Evolutionary conservation across 1,284 basidiomycete species (phyloP).

Genomic region (Moesziomyces antarcticus): DNA sequence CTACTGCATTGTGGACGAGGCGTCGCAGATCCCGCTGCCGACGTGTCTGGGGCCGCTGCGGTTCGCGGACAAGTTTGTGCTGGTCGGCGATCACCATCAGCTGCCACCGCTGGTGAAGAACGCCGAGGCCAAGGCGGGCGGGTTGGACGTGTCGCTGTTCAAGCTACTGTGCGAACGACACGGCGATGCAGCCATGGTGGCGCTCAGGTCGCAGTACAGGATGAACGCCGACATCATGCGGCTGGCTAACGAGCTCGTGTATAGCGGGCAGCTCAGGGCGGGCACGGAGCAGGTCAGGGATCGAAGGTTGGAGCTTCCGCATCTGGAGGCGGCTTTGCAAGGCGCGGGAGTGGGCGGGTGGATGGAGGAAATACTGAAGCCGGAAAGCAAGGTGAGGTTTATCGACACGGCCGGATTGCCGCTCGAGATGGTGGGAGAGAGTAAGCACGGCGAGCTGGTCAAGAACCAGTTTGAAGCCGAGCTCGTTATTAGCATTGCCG

Average conservation of each 20-base stretch:
- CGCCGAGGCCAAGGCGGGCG: conserved; percentile 78
- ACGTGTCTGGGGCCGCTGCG: conserved; percentile 93
- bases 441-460: conserved; percentile 26
- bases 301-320: conserved; percentile 74
- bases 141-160: conserved; percentile 90
- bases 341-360: conserved; percentile 62
- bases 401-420: conserved; percentile 82
- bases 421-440: conserved; percentile 79
- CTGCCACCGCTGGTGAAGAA: conserved; percentile 87
- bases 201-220: conserved; percentile 88
- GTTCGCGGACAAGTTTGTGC: conserved; percentile 87
- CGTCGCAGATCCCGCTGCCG: conserved; percentile 95
- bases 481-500: conserved; percentile 74
- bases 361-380: conserved; percentile 76
- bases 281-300: conserved; percentile 79
- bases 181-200: conserved; percentile 78
- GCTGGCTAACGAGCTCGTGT: conserved; percentile 89
- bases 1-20: conserved; percentile 98
- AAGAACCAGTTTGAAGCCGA: conserved; percentile 83
- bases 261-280: conserved; percentile 80
- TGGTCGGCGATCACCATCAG: conserved; percentile 97
- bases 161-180: conserved; percentile 85
- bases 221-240: conserved; percentile 98
- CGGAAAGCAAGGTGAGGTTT: conserved; percentile 85
- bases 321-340: conserved; percentile 47